Conservation (phyloP, 1,139 yeast genomes). For the Blastobotrys arbuscula region DNA sequence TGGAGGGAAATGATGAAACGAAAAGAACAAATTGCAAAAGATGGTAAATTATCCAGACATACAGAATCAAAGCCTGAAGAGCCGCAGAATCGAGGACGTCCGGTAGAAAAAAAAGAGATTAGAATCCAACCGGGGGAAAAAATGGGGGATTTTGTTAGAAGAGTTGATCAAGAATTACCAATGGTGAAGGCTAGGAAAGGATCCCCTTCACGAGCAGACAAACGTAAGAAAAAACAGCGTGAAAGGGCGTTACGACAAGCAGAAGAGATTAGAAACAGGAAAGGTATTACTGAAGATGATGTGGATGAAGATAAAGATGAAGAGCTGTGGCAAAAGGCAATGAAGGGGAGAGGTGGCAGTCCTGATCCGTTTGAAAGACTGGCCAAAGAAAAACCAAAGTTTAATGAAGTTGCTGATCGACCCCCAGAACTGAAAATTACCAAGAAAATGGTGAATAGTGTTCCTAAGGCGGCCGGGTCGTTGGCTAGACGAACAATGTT, state of each 20-base stretch:
- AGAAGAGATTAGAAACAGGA: conserved; percentile 14
- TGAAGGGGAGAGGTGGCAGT: conserved; percentile 28
- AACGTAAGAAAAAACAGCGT: conserved; percentile 24
- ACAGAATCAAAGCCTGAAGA: not conserved
- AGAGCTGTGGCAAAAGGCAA: conserved; percentile 18
- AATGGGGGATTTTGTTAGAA: conserved; percentile 33
- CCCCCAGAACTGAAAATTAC: conserved; percentile 38
- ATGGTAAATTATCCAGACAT: conserved; percentile 19
- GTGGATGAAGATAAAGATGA: conserved; percentile 18
- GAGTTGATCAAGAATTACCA: conserved; percentile 39
- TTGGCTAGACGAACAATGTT: conserved; percentile 35
- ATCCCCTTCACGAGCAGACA: conserved; percentile 27
- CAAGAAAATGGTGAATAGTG: conserved; percentile 30
- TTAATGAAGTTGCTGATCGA: conserved; percentile 39
- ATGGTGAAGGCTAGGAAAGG: conserved; percentile 33
- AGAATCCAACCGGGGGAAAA: conserved; percentile 33
- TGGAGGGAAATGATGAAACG: conserved; percentile 7
- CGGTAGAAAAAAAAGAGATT: conserved; percentile 3
- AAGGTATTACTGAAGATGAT: conserved; percentile 19
- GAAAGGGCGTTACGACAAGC: conserved; percentile 23
- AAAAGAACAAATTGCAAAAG: conserved; percentile 23
- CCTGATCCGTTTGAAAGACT: conserved; percentile 40
- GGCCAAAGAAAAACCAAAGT: conserved; percentile 34
- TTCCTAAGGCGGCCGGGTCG: conserved; percentile 40
- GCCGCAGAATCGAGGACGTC: conserved; percentile 1